phyloP scores from a whole-genome alignment of 345 rosid species.

The Fremontodendron californicum region DNA sequence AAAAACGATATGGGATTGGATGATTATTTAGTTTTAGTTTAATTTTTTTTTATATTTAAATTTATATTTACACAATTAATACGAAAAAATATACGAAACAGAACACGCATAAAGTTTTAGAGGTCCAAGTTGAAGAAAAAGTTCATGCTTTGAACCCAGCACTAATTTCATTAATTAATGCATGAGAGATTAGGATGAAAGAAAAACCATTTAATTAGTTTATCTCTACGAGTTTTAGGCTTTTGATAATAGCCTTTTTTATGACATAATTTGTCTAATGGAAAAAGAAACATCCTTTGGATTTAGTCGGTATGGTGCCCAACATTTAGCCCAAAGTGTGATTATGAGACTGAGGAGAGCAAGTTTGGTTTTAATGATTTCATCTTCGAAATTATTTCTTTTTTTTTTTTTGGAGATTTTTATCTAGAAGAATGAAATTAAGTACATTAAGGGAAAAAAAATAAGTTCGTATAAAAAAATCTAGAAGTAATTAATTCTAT shows the following conservation, averaged over 20 bases:
- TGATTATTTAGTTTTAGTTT: no score
- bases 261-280: neutral
- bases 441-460: no score
- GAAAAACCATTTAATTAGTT: neutral
- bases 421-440: no score
- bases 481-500: no score
- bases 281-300: neutral
- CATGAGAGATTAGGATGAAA: neutral
- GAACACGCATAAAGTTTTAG: neutral
- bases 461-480: no score
- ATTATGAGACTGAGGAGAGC: neutral
- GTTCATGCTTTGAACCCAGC: neutral
- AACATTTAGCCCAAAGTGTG: neutral
- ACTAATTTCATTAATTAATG: neutral
- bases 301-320: conserved; percentile 7
- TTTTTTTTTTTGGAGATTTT: neutral
- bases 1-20: no score
- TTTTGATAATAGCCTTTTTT: neutral
- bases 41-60: no score
- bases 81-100: no score
- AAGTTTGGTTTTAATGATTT: neutral
- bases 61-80: no score
- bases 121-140: conserved; percentile 1
- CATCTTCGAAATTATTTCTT: neutral
- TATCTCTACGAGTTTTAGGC: neutral